Evolutionary conservation across 441 rosid genomes (phyloP).

Genomic region (Populus hybrid): DNA sequence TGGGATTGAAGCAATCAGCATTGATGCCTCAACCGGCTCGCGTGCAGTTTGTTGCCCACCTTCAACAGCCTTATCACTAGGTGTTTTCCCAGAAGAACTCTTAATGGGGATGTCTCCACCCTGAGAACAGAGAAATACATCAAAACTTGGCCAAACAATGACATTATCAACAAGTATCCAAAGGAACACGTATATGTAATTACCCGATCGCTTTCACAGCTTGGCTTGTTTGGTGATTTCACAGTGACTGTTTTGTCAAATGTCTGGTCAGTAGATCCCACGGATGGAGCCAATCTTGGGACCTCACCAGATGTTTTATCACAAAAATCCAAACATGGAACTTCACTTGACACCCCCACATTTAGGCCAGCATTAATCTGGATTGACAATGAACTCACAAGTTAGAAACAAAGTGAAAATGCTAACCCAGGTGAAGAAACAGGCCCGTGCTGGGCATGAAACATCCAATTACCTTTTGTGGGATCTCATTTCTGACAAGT

Average conservation of each 20-base stretch:
- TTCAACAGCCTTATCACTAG: slow-evolving; percentile 22
- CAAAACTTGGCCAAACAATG: slow-evolving; percentile 13
- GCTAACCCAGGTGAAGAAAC: background rate
- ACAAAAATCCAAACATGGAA: slow-evolving; percentile 6
- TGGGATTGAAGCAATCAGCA: background rate
- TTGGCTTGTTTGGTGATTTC: slow-evolving; percentile 18
- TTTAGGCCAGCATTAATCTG: slow-evolving; percentile 32
- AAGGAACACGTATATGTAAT: slow-evolving; percentile 6
- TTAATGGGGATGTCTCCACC: slow-evolving; percentile 21
- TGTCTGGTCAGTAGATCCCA: slow-evolving; percentile 8
- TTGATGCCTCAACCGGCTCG: slow-evolving; percentile 10
- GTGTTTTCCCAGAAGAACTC: slow-evolving; percentile 16
- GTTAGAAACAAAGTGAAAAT: slow-evolving; percentile 22
- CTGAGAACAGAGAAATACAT: slow-evolving; percentile 32
- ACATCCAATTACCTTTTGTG: slow-evolving; percentile 40
- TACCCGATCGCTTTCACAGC: slow-evolving; percentile 30
- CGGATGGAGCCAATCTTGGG: slow-evolving; percentile 15
- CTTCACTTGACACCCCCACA: slow-evolving; percentile 11
- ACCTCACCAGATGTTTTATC: slow-evolving; percentile 11
- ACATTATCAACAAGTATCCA: background rate
- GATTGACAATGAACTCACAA: slow-evolving; percentile 15
- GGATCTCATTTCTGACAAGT: slow-evolving; percentile 16
- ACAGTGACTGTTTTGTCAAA: slow-evolving; percentile 4
- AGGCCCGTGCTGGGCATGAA: background rate
- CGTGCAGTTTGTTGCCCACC: slow-evolving; percentile 17